Percentiles rank a stretch among this genome's conserved stretches.
Evolutionary conservation across 306 rosid genomes (phyloP).

Genomic region (Cicer judaicum): DNA sequence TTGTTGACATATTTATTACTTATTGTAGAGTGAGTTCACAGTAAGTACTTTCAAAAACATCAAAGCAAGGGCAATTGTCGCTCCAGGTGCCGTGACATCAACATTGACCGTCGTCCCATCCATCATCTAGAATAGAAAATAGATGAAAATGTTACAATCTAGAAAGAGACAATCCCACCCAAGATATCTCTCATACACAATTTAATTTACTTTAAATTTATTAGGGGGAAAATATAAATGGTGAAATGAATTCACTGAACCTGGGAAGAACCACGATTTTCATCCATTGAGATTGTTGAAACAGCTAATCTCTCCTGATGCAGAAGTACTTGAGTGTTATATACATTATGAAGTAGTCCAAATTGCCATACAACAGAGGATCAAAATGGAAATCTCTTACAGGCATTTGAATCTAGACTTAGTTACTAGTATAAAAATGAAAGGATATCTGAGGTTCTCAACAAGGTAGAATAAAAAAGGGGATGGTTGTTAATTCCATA

Average conservation of each 20-base stretch:
- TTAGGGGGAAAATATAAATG: not conserved
- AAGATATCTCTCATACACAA: conserved; percentile 29
- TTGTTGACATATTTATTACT: conserved; percentile 41
- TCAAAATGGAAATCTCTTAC: conserved; percentile 25
- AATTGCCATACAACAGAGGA: conserved; percentile 36
- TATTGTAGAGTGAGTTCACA: conserved; percentile 35
- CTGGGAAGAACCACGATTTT: conserved; percentile 75
- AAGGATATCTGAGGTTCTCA: conserved; percentile 5
- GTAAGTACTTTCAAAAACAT: conserved; percentile 86
- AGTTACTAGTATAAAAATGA: not conserved
- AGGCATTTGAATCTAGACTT: conserved; percentile 22
- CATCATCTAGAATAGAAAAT: conserved; percentile 71
- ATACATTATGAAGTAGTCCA: conserved; percentile 32
- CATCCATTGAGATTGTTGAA: conserved; percentile 62
- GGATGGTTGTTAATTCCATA: conserved; percentile 31
- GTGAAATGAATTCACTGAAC: conserved; percentile 51
- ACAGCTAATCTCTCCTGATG: conserved; percentile 74
- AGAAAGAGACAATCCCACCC: conserved; percentile 25
- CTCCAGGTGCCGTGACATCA: conserved; percentile 98
- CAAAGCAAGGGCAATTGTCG: conserved; percentile 85
- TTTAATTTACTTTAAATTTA: conserved; percentile 20
- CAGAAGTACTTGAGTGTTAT: conserved; percentile 39
- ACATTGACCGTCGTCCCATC: conserved; percentile 86
- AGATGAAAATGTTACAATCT: conserved; percentile 32
- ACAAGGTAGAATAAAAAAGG: not conserved